phyloP scores from a whole-genome alignment of 2,329 filamentous ascomycete species.

The Colletotrichum sojae region DNA sequence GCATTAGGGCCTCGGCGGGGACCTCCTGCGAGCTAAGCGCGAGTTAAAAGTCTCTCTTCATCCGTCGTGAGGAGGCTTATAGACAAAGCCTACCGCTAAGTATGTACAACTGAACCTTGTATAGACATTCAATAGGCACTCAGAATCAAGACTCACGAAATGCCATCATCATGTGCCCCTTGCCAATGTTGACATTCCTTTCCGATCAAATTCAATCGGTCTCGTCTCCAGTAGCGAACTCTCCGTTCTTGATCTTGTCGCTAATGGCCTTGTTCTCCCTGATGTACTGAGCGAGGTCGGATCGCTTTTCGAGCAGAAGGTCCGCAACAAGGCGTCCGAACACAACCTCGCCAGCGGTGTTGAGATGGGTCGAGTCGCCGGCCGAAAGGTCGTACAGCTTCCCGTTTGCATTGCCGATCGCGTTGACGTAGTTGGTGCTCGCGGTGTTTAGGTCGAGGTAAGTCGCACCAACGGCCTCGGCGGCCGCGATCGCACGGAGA shows the following conservation, averaged over 20 bases:
- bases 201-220: not conserved
- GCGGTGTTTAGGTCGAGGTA: constrained; percentile 67
- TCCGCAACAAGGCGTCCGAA: constrained; percentile 72
- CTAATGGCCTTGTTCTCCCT: constrained; percentile 50
- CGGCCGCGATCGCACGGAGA: constrained; percentile 63
- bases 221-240: constrained; percentile 47
- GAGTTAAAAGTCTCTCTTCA: too few relatives aligned
- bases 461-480: constrained; percentile 52
- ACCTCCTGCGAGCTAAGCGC: too few relatives aligned
- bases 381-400: constrained; percentile 61
- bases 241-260: constrained; percentile 49
- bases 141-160: not conserved
- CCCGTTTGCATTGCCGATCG: constrained; percentile 62
- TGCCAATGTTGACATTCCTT: too few relatives aligned
- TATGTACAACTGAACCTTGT: too few relatives aligned
- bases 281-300: constrained; percentile 46
- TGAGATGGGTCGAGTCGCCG: constrained; percentile 70
- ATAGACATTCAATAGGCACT: too few relatives aligned
- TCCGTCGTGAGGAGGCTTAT: too few relatives aligned
- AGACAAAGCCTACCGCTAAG: not conserved
- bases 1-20: too few relatives aligned
- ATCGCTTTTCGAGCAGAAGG: constrained; percentile 54
- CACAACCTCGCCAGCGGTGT: constrained; percentile 65
- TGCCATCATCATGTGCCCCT: not conserved
- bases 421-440: constrained; percentile 65